Evolutionary conservation across 2,329 filamentous ascomycete species (phyloP), one percentile per base, ranked within the genome.

Genomic region (Colletotrichum salicis): DNA sequence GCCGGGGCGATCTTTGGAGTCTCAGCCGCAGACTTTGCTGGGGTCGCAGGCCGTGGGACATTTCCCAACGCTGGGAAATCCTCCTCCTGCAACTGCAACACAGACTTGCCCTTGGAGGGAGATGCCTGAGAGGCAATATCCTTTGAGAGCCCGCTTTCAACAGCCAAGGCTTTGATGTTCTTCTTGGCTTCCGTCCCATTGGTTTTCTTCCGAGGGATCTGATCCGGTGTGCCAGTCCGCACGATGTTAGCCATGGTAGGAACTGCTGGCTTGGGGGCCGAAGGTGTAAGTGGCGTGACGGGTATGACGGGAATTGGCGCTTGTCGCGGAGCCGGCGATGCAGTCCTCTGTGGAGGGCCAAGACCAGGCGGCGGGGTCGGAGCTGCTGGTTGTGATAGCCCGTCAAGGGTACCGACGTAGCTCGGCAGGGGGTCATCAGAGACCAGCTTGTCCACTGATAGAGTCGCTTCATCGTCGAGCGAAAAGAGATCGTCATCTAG

Each of bases 361-460:
- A 86, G 83, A 13, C 86, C 86, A 24, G 86, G 86, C 29, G 86
- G 86, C 41, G 69, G 68, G 24, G 71, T 68, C 31, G 69, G 68
- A 1, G 55, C 64, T 5, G 59, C 60, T 29, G 67, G 41, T 8
- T 56, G 57, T 31, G 56, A 55, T 6, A 66, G 37, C 22, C 64
- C 64, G 2, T 62, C 62, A 7, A 37, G 37, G 3, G 55, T 33
- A 7, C 61, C 62, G 11, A 71, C n/a, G 29, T 41, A 65, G n/a
- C 37, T 52, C 31, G 70, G 70, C 24, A 71, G 41, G 4, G 79
- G 76, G n/a, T 88, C 83, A 77, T 94, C 92, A 27, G 90, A 89
- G 13, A 94, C 91, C 4, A 94, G 82, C 4, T 90, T 90, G 78
- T 93, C 91, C 52, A 94, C 89, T n/a, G 88, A 91, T 55, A 85